Evolutionary conservation across 352 stramenopile species (phyloP).

Genomic region (Globisporangium okanoganense): DNA sequence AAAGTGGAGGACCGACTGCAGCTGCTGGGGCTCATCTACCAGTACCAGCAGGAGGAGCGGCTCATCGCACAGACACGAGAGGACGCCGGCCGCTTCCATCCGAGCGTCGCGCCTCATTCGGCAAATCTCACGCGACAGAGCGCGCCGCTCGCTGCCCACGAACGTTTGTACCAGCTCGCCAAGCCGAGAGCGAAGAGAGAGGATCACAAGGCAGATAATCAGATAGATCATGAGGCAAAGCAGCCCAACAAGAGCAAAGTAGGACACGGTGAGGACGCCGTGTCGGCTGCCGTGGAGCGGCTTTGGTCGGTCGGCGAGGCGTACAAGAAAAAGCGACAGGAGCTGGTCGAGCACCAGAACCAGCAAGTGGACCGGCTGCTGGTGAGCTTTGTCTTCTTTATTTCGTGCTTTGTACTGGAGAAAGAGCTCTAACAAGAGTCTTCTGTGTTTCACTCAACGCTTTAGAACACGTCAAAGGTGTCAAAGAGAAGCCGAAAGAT

Average conservation of each 20-base stretch:
- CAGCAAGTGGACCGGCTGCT: constrained; percentile 26
- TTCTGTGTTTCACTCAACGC: neutral
- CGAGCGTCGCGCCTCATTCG: constrained; percentile 51
- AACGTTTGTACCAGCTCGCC: constrained; percentile 50
- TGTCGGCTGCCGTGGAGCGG: constrained; percentile 24
- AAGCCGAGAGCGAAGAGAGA: constrained; percentile 15
- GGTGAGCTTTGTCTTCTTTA: constrained; percentile 23
- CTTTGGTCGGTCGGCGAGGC: constrained; percentile 32
- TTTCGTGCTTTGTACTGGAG: neutral
- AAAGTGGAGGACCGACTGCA: constrained; percentile 70
- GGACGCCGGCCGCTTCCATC: constrained; percentile 18
- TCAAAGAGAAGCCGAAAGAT: constrained; percentile 43
- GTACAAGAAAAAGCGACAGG: constrained; percentile 41
- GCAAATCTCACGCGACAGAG: constrained; percentile 29
- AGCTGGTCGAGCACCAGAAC: constrained; percentile 28
- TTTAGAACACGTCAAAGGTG: constrained; percentile 44
- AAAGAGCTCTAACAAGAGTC: neutral
- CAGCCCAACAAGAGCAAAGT: neutral
- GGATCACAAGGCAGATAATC: neutral
- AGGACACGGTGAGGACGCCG: constrained; percentile 1
- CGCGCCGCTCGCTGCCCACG: constrained; percentile 26
- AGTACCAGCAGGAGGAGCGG: constrained; percentile 62
- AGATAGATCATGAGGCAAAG: neutral
- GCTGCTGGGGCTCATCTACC: constrained; percentile 63
- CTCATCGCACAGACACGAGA: constrained; percentile 17